Percentiles rank a stretch among this genome's conserved stretches.
phyloP scores from a whole-genome alignment of 352 stramenopile species.

The Globisporangium lucens region DNA sequence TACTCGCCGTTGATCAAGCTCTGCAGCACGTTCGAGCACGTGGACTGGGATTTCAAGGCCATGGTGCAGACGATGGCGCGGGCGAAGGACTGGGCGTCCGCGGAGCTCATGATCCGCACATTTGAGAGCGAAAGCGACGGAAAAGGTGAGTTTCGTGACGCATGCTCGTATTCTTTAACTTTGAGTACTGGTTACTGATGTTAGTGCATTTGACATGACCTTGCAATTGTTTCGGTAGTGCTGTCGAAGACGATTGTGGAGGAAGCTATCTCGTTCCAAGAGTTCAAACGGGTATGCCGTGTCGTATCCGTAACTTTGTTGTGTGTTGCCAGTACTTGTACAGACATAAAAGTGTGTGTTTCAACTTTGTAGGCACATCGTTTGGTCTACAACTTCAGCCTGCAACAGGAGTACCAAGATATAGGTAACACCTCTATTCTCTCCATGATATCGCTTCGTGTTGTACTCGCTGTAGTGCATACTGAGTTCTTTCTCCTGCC shows the following conservation, averaged over 20 bases:
- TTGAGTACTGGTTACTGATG: background rate
- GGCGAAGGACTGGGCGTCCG: constrained; percentile 59
- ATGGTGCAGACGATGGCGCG: constrained; percentile 41
- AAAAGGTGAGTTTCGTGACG: background rate
- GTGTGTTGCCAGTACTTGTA: too few relatives aligned
- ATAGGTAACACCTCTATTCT: constrained; percentile 22
- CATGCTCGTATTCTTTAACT: background rate
- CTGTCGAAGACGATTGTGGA: constrained; percentile 46
- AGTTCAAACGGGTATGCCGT: constrained; percentile 47
- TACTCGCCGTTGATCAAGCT: constrained; percentile 55
- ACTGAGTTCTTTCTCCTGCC: background rate
- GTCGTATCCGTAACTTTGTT: too few relatives aligned
- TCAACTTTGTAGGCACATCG: constrained; percentile 41
- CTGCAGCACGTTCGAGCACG: constrained; percentile 26
- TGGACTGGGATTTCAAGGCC: constrained; percentile 38
- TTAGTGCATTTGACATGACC: background rate
- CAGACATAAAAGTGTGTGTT: background rate
- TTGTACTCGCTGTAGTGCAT: background rate
- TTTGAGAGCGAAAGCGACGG: constrained; percentile 2
- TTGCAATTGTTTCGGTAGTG: background rate
- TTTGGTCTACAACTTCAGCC: constrained; percentile 45
- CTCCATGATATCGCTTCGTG: background rate
- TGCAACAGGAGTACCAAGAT: constrained; percentile 56
- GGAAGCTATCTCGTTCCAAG: constrained; percentile 41
- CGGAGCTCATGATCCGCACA: constrained; percentile 34